Conservation (phyloP, 495 filamentous ascomycete genomes). For the Neurospora sp. region DNA sequence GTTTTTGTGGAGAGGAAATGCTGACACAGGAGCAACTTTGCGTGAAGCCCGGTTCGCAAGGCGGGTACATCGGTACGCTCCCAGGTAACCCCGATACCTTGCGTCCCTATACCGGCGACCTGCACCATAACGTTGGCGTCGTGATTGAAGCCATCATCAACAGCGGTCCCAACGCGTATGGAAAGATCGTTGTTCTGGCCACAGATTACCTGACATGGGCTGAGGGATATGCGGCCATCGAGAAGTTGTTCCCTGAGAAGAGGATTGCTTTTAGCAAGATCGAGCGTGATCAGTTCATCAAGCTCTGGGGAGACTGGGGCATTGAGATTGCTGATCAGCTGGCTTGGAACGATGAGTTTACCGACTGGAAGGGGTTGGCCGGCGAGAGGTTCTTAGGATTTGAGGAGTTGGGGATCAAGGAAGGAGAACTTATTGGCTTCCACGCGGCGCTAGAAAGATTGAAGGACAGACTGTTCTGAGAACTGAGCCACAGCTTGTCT, state of each 20-base stretch:
- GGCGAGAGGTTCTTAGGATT: neutral
- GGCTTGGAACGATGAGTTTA: neutral
- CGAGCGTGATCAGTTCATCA: neutral
- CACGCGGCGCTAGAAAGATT: neutral
- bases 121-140: neutral
- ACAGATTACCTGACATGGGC: neutral
- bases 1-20: too few relatives aligned
- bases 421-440: neutral
- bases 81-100: neutral
- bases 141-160: conserved; percentile 2
- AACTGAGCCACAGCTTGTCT: too few relatives aligned
- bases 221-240: neutral
- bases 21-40: neutral
- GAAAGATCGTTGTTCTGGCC: neutral
- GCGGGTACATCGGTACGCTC: neutral
- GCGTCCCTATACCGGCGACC: neutral
- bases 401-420: neutral
- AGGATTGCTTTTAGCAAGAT: neutral
- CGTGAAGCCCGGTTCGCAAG: neutral
- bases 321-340: neutral
- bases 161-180: neutral
- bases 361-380: neutral
- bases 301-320: neutral
- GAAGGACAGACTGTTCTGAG: neutral
- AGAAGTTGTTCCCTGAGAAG: neutral